Base-by-base conservation (phyloP, 2,329 filamentous ascomycete species). In the Sporothrix curviconia region DNA sequence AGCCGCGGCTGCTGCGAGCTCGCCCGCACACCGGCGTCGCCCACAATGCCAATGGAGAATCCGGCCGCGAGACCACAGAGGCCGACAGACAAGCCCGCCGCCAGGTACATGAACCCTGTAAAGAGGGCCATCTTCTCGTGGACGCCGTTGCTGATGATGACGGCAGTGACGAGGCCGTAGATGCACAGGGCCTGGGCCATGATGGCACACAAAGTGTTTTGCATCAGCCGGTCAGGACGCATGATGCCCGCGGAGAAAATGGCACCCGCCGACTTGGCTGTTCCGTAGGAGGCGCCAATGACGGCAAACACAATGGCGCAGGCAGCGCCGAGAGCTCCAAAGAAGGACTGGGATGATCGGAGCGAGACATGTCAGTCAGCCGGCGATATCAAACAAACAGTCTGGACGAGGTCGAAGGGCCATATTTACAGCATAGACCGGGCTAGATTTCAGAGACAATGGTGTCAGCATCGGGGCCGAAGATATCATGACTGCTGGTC, bases 1-100 rank as follows among this genome's bases (percentile, higher is more conserved):
- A 99, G 87, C 62, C 92, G 84, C 47, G 89, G 95, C 74, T 99
- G 94, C 68, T 90, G 84, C 91, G 97, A 96, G 76, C 95, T 97
- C 58, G 91, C 86, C 66, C 94, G 85, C 54, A 96, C 92, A 60
- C 94, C 92, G 74, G 86, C 87, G 75, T 99, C 95, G 64, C 94
- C 94, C 19, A 99, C 92, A 61, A 96, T 83, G 56, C 94, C 94
- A 72, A 99, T 99, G 59, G 91, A 90, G 75, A 97, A 99, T 55
- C 94, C 94, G 60, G 94, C 94, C 25, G 94, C 92, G 54, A 97
- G 80, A 66, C 94, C 94, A 3, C 92, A 91, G 66, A 97, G 80
- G 57, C 94, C 94, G 57, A 99, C 94, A 2, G 90, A 90, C 56
- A 97, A 77, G 34, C 94, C 94, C 61, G 90, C 91, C 25, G 85